Evolutionary conservation across 495 filamentous ascomycete species (phyloP), one percentile per base, ranked within the genome.

Genomic region (Penicillium silybi): DNA sequence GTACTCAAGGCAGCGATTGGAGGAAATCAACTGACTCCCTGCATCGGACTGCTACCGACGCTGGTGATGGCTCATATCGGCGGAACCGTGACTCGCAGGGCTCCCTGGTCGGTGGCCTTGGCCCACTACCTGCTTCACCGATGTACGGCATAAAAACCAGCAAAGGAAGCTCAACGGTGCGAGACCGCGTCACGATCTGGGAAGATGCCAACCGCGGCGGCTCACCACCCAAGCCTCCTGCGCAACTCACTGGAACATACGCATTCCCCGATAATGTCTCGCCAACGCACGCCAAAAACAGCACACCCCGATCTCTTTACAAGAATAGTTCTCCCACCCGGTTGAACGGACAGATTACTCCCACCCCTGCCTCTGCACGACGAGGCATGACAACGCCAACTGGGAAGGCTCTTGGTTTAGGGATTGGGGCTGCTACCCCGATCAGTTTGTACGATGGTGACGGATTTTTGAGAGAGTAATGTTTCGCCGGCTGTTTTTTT

Each of bases 361-460:
- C 56, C 5, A 57, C 56, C 4, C 62, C 57, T 17, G 46, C 38
- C 5, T 59, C 65, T 32, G 37, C 52, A 42, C 54, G 54, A 9
- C 60, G 61, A 2, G 65, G 57, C 2, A 52, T 66, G 41, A 62
- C 52, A 19, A 75, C 72, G 0, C 72, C 71, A 0, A 59, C 44
- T n/a, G 56, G 59, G 20, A 68, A 69, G 44, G 44, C 56, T 1
- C 52, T 70, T n/a, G 71, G 72, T 2, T 55, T 72, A 17, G 68
- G 68, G 1, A 57, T 72, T 50, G 63, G 65, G 15, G 56, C 59
- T 35, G 55, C 62, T 11, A 76, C 73, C 2, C 73, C 75, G 22
- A 73, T 57, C 15, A 78, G 76, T 56, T 46, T 78, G 44, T 80
- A 80, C 51, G 76, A 80, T 53, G 65, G 69, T 10, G 70, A 77